Evolutionary conservation across 2,329 filamentous ascomycete genomes (phyloP), one percentile per base, ranked within the genome.

Genomic region (Trichoderma guizhouense): DNA sequence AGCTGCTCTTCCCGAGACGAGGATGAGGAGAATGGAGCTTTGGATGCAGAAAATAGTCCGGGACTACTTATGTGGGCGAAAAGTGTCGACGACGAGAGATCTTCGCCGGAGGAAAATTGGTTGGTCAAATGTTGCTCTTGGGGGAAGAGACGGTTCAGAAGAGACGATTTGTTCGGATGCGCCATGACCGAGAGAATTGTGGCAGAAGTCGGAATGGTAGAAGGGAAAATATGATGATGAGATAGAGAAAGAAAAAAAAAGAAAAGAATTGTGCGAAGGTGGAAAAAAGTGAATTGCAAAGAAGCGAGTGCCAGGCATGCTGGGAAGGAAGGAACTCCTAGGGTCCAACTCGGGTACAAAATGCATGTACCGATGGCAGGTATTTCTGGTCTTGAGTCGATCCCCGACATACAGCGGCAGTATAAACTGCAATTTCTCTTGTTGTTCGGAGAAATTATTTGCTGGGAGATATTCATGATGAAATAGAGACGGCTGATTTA

Each of bases 51-150:
- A 3, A 74, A 72, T 2, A 61, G 14, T 0, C 76, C 75, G 3
- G 75, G 73, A 14, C 76, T 79, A 11, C 77, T 76, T 14, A 81
- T 75, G 8, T 79, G 78, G 39, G 76, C 76, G 24, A 79, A 76
- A 1, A 81, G 65, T 0, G 75, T 78, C 0, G 77, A 77, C 1
- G 77, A 75, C n/a, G 74, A 76, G 1, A 24, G 24, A 30, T 43
- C 66, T 15, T 61, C 71, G n/a, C 47, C 53, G 0, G 71, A 64
- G 34, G 8, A 34, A 3, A 47, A 15, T 0, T 24, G 58, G 3
- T 28, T 51, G 3, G 36, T 9, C 7, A 30, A 7, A 7, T 3
- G 15, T n/a, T 67, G 21, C 18, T 63, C 32, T 12, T 26, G 58
- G 2, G 43, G 68, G 43, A 64, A 63, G 18, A 61, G 30, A 8